Evolutionary conservation across 169 alveolate species (phyloP).

Genomic region (Plasmodium gaboni): DNA sequence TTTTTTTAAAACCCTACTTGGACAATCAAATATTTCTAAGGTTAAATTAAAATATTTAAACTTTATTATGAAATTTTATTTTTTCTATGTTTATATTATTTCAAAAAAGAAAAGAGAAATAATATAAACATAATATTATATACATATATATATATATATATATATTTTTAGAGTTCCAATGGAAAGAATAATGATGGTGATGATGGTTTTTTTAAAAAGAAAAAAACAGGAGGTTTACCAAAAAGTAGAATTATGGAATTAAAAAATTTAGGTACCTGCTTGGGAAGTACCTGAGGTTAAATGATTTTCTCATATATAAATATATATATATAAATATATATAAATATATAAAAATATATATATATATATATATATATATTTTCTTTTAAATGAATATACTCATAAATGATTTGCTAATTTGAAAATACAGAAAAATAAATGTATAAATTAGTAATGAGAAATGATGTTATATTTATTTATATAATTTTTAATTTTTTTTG

Average conservation of each 20-base stretch:
- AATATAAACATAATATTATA: conserved; percentile 1
- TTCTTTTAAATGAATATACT: conserved; percentile 26
- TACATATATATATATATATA: background rate
- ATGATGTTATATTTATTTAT: conserved; percentile 49
- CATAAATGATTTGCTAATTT: conserved; percentile 75
- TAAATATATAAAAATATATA: too few relatives aligned
- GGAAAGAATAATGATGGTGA: conserved; percentile 29
- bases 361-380: too few relatives aligned
- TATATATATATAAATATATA: background rate
- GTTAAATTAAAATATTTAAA: background rate
- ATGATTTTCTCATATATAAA: conserved; percentile 6
- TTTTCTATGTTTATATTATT: background rate
- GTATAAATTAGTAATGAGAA: conserved; percentile 73
- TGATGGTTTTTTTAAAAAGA: conserved; percentile 43
- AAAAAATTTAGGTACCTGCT: conserved; percentile 69
- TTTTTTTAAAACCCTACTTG: conserved; percentile 58
- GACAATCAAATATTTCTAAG: conserved; percentile 25
- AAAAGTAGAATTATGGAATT: conserved; percentile 67
- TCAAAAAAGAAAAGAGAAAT: background rate
- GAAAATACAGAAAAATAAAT: conserved; percentile 45
- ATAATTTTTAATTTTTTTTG: background rate
- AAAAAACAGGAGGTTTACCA: conserved; percentile 31
- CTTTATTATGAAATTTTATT: too few relatives aligned
- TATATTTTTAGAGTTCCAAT: conserved; percentile 8
- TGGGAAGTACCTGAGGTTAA: conserved; percentile 75